Evolutionary conservation across 1,284 basidiomycete genomes (phyloP).

Genomic region (Ceraceosorus guamensis): DNA sequence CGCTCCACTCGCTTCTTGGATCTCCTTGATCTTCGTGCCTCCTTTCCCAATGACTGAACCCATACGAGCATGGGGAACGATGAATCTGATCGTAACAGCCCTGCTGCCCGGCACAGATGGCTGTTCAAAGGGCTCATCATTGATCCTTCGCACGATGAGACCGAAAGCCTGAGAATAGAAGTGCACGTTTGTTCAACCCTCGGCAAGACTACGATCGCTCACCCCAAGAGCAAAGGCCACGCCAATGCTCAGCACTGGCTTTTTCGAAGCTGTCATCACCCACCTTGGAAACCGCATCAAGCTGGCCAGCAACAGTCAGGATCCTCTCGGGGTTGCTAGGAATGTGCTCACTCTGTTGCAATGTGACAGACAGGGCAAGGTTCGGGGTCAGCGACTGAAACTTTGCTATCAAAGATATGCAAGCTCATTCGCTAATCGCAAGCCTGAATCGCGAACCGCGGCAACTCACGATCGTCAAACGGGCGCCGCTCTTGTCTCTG

Average conservation of each 20-base stretch:
- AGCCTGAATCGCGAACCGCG: not conserved
- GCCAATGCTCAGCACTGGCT: no score
- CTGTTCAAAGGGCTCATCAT: constrained; percentile 96
- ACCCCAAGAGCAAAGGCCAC: not conserved
- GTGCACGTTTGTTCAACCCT: not conserved
- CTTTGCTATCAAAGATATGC: not conserved
- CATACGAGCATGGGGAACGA: constrained; percentile 99
- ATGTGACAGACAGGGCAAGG: constrained; percentile 2
- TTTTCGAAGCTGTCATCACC: constrained; percentile 25
- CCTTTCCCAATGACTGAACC: constrained; percentile 97
- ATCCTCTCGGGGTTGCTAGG: constrained; percentile 92
- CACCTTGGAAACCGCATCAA: constrained; percentile 97
- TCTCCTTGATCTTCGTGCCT: constrained; percentile 98
- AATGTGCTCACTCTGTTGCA: constrained; percentile 40
- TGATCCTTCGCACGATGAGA: constrained; percentile 94
- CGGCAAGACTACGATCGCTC: not conserved
- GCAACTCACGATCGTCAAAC: constrained; percentile 50
- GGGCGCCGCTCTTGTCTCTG: constrained; percentile 88
- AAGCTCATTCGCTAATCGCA: not conserved
- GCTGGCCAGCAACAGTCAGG: constrained; percentile 88
- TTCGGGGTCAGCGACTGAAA: not conserved
- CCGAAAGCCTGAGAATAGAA: constrained; percentile 73
- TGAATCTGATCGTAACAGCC: constrained; percentile 91
- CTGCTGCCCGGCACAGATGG: constrained; percentile 95
- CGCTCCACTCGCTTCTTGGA: constrained; percentile 96